A percentile compares a stretch with the other conserved stretches of the same genome.
These are phyloP conservation scores for Populus trichocarpa DNA, from an alignment of 441 rosid species.

Conservation along the genomic window DNA sequence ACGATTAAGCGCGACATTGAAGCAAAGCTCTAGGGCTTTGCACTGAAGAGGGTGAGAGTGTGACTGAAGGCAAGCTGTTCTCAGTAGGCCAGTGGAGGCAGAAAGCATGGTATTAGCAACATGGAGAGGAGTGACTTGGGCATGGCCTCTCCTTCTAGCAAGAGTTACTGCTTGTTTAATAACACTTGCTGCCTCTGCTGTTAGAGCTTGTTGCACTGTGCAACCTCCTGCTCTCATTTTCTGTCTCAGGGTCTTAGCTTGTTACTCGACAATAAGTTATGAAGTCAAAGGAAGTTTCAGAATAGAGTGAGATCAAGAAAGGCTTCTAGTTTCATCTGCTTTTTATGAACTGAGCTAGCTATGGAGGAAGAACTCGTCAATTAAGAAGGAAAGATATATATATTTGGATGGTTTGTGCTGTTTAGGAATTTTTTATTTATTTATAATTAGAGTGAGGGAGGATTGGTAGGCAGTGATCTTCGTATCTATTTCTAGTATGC, in stretches of 20 bases:
- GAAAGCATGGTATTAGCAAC: constrained; percentile 72
- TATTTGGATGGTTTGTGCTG: background rate
- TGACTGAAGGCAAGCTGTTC: constrained; percentile 63
- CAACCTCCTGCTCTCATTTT: constrained; percentile 67
- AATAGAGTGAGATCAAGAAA: background rate
- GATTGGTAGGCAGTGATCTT: too few relatives aligned
- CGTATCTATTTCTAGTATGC: background rate
- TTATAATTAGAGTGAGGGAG: background rate
- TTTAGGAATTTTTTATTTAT: background rate
- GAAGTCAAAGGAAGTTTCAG: background rate
- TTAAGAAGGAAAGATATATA: background rate
- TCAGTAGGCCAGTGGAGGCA: constrained; percentile 43
- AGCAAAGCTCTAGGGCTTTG: constrained; percentile 73
- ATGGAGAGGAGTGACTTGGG: constrained; percentile 81
- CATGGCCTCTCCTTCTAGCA: constrained; percentile 64
- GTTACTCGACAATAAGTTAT: background rate
- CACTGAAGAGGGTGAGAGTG: constrained; percentile 75
- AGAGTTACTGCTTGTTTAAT: constrained; percentile 62
- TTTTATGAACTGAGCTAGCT: background rate
- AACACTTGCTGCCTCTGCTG: constrained; percentile 48
- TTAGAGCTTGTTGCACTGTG: constrained; percentile 55
- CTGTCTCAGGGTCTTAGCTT: background rate
- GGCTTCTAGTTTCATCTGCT: background rate
- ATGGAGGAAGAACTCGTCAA: background rate
- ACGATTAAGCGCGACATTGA: constrained; percentile 72